A percentile compares a stretch with the other conserved stretches of the same genome.
These are phyloP conservation scores for Suillus tomentosus DNA, from an alignment of 768 basidiomycete genomes.

Conservation along the genomic window DNA sequence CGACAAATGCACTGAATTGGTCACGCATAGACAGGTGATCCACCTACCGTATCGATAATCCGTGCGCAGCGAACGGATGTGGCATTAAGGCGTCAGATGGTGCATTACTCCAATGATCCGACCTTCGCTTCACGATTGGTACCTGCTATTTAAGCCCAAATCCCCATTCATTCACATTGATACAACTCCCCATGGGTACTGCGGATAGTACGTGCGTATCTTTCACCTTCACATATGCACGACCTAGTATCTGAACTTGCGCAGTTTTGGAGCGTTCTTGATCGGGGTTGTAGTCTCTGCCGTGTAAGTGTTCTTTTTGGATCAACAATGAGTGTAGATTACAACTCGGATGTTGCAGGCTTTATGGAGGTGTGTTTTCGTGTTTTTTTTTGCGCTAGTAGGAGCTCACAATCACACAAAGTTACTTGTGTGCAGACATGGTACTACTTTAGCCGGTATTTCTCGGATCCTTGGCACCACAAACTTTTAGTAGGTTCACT, in stretches of 20 bases:
- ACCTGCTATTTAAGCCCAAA: neutral
- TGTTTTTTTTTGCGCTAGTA: neutral
- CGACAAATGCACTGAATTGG: neutral
- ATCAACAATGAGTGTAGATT: neutral
- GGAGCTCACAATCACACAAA: slow-evolving; percentile 20
- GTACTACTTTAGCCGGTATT: slow-evolving; percentile 48
- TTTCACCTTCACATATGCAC: neutral
- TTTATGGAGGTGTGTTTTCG: slow-evolving; percentile 44
- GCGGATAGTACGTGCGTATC: slow-evolving; percentile 33
- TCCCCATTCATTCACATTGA: neutral
- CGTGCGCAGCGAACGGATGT: neutral
- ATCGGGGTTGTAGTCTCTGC: slow-evolving; percentile 49
- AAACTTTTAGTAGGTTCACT: slow-evolving; percentile 39
- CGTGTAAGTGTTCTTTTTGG: slow-evolving; percentile 34
- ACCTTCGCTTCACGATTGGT: too few species aligned
- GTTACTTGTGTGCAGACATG: slow-evolving; percentile 53
- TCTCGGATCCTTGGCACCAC: slow-evolving; percentile 46
- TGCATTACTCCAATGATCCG: neutral
- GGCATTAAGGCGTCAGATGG: neutral
- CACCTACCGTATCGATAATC: neutral
- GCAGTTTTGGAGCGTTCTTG: slow-evolving; percentile 48
- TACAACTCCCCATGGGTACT: slow-evolving; percentile 7
- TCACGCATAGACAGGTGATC: neutral
- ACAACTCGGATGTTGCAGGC: slow-evolving; percentile 28
- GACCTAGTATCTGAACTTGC: slow-evolving; percentile 2